Base-by-base conservation (phyloP, 2,329 filamentous ascomycete species). In the Tolypocladium tropicale region DNA sequence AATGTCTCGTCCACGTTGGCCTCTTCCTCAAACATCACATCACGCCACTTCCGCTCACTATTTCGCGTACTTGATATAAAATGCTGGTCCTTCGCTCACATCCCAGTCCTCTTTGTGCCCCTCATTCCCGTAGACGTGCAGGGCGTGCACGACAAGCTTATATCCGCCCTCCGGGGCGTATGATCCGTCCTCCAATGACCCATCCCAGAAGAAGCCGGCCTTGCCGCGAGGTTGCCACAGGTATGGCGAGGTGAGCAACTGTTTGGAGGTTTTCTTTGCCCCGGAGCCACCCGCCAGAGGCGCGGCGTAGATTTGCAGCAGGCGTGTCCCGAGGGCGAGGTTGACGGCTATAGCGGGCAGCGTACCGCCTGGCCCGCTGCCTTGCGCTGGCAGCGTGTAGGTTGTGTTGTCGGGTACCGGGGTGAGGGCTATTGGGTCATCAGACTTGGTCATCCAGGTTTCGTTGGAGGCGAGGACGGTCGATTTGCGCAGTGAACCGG, bases 111-210 rank as follows among this genome's bases (percentile, higher is more conserved):
- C 67, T 1, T 68, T 52, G 21, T 36, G 70, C 39, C 32, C 32
- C 32, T 68, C 65, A 56, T 82, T 71, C 5, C 80, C 80, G 62
- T 77, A 80, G 57, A 82, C 73, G 57, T 72, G 74, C 59, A 83
- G 64, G 2, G 78, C 76, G 56, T 73, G 72, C 33, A 80, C 68
- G 1, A 70, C 69, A 52, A 82, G 68, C 64, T 74, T 76, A 66
- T 83, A 83, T 30, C 63, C 61, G 12, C 79, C 80, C 0, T 72
- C 68, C 0, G 78, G 74, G 2, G 73, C 79, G 57, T 76, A 79
- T 1, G 62, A 69, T 12, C 78, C 78, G 9, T 76, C 71, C 0
- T 69, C 68, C 4, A 82, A 66, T 53, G 68, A 66, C 11, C 80
- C 80, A 53, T 77, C 73, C 72, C 77, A 83, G 0, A 56, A 52